Percentiles rank a stretch among this genome's conserved stretches.
Conservation (phyloP, 225 moss, liverwort and hornwort genomes). For the Bryoerythrophyllum caledonicum region DNA sequence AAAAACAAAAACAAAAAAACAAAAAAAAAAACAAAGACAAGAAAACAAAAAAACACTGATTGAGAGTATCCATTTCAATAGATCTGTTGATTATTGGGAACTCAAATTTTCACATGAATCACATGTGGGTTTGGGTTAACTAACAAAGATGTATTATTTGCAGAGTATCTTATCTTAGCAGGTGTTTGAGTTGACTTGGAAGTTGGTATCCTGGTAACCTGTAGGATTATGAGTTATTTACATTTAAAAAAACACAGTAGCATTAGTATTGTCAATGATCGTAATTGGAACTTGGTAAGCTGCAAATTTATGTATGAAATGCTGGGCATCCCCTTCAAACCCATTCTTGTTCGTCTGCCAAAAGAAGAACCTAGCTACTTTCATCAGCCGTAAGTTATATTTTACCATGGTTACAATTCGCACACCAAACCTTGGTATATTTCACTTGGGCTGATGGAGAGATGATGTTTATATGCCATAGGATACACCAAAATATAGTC, state of each 20-base stretch:
- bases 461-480: no score
- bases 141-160: neutral
- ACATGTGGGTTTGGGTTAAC: neutral
- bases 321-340: neutral
- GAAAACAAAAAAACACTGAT: no score
- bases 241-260: neutral
- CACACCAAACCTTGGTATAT: no score
- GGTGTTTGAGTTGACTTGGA: constrained; percentile 2
- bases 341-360: neutral
- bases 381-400: neutral
- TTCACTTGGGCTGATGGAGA: no score
- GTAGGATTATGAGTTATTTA: neutral
- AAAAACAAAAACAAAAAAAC: no score
- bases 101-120: neutral
- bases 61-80: neutral
- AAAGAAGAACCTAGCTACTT: neutral
- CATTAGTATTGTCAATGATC: neutral
- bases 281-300: neutral
- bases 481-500: no score
- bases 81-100: neutral
- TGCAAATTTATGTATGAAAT: neutral
- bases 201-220: neutral
- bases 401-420: no score
- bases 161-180: constrained; percentile 14
- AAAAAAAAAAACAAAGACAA: no score